Base-by-base conservation (phyloP, 495 filamentous ascomycete genomes). In the Neurospora sublineolata region DNA sequence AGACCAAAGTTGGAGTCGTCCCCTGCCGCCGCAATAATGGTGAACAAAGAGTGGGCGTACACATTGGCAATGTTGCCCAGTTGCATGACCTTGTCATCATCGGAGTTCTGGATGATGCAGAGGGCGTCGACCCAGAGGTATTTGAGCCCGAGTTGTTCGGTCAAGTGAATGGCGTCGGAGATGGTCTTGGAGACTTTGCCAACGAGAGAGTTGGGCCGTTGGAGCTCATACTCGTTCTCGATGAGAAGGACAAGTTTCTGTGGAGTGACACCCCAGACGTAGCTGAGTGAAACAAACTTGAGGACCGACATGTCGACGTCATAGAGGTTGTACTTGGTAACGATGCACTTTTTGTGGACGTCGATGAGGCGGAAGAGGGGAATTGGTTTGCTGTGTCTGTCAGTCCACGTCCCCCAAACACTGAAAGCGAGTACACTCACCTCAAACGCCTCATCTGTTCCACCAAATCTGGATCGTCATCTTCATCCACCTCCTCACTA, bases 41-140 rank as follows among this genome's bases (percentile, higher is more conserved):
- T 76, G 0, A 80, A 46, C 4, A 70, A 42, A 0, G 70, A 46
- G 58, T 76, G 70, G 8, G 39, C 69, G 67, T 77, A 79, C 18
- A 77, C 75, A 12, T 77, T 58, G 9, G 70, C 71, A 68, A 79
- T 77, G 41, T 20, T 40, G 3, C 58, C 41, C 4, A 79, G 69
- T 70, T 79, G 75, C 39, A 23, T 72, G 1, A 36, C 69, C 69
- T 77, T 75, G 36, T 79, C 77, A 10, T 76, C 72, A 1, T 38
- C n/a, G 12, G 71, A 76, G 70, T 79, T 76, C 39, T 79, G 77
- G 67, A 79, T 72, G 41, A 77, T 79, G 69, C 77, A 79, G 14
- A 77, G 73, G 8, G 78, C 73, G 69, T 80, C 78, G 67, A 77
- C 72, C 77, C 77, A 79, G 1, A 79, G 64, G 42, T 79, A 77